Conservation (phyloP, 2,329 filamentous ascomycete genomes). For the Endothia cerciana region DNA sequence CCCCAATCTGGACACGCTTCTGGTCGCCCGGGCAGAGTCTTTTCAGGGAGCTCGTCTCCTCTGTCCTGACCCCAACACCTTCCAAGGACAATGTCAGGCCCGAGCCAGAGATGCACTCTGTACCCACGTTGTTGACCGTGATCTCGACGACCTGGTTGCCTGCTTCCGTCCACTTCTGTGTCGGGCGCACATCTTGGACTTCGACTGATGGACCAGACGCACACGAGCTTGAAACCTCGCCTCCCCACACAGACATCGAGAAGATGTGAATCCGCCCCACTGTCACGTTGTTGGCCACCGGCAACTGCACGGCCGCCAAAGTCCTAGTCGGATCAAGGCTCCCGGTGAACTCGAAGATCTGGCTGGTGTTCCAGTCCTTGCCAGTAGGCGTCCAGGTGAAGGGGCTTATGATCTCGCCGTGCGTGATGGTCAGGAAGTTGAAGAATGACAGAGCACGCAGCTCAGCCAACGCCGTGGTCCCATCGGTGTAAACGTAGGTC, state of each 20-base stretch:
- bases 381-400: slow-evolving; percentile 44
- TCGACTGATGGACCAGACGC: slow-evolving; percentile 29
- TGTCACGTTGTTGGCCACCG: slow-evolving; percentile 41
- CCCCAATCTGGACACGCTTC: slow-evolving; percentile 43
- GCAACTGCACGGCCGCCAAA: slow-evolving; percentile 45
- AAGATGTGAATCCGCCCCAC: slow-evolving; percentile 48
- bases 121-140: slow-evolving; percentile 43
- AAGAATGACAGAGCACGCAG: slow-evolving; percentile 50
- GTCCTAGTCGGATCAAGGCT: slow-evolving; percentile 43
- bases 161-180: slow-evolving; percentile 45
- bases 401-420: slow-evolving; percentile 50
- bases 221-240: background rate
- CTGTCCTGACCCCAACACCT: slow-evolving; percentile 46
- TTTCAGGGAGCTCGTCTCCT: slow-evolving; percentile 44
- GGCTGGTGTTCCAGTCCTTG: slow-evolving; percentile 47
- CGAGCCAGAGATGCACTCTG: slow-evolving; percentile 40
- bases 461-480: slow-evolving; percentile 44
- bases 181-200: slow-evolving; percentile 47
- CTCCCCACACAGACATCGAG: slow-evolving; percentile 43
- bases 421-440: slow-evolving; percentile 48
- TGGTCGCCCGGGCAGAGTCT: slow-evolving; percentile 50
- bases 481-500: slow-evolving; percentile 48
- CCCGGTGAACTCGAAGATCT: slow-evolving; percentile 50
- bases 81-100: slow-evolving; percentile 39
- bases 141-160: slow-evolving; percentile 47